Evolutionary conservation across 345 rosid genomes (phyloP).

Genomic region (Lumnitzera racemosa): DNA sequence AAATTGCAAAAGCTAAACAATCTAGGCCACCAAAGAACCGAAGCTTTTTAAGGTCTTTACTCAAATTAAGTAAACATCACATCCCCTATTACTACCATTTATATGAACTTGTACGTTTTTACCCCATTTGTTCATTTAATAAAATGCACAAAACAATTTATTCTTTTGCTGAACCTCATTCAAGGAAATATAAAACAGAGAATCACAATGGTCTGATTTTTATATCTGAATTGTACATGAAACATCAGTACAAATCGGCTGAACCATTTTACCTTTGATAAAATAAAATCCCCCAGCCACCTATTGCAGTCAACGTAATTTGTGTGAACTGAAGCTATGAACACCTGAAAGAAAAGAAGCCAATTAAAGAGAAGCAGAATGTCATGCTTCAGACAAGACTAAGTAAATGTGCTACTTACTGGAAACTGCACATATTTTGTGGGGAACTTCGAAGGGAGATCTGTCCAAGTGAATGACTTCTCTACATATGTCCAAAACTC

Average conservation of each 20-base stretch:
- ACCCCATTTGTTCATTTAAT: neutral
- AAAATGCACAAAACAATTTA: neutral
- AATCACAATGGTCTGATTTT: neutral
- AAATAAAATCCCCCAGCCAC: conserved; percentile 91
- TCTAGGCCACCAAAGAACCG: too few relatives aligned
- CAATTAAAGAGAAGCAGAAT: conserved; percentile 1
- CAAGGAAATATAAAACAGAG: neutral
- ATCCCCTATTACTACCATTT: too few relatives aligned
- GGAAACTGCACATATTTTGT: conserved; percentile 95
- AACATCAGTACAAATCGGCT: neutral
- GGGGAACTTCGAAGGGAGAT: conserved; percentile 84
- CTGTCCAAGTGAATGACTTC: conserved; percentile 89
- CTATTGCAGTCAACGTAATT: conserved; percentile 91
- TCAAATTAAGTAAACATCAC: too few relatives aligned
- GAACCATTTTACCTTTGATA: conserved; percentile 61
- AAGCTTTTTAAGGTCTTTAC: too few relatives aligned
- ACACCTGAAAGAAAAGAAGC: conserved; percentile 42
- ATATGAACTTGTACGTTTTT: too few relatives aligned
- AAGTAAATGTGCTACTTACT: conserved; percentile 33
- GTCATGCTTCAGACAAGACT: neutral
- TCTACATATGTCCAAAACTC: conserved; percentile 99
- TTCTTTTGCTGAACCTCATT: too few relatives aligned
- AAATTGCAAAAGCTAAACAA: too few relatives aligned
- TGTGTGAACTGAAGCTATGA: conserved; percentile 91
- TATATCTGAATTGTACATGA: neutral